Base-by-base conservation (phyloP, 495 filamentous ascomycete species). In the Cenococcum geophilum region DNA sequence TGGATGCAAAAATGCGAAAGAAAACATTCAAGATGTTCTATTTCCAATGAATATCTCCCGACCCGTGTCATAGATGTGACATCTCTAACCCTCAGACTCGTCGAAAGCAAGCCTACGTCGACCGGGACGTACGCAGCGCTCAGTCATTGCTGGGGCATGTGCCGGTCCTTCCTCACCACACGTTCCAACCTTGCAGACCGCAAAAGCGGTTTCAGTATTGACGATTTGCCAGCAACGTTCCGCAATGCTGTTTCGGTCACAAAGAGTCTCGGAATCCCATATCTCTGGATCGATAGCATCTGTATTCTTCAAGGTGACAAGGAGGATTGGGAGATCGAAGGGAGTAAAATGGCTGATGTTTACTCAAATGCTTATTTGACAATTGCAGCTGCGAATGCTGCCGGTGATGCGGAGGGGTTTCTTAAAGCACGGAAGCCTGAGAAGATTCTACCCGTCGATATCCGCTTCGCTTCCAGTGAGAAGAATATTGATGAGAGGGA, bases 111-210 rank as follows among this genome's bases (percentile, higher is more conserved):
- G 18, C 9, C 9, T 10, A 51, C 22, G 48, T 3, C 14, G 4
- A 16, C 3, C 48, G 4, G 21, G 48, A 21, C 21, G 22, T 55
- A 55, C 35, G 36, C 23, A 6, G 36, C 53, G 6, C 20, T 55
- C 3, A 55, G 53, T n/a, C 53, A 55, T 55, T 42, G 53, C n/a
- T 36, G 53, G 53, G 53, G 53, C 25, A 55, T 3, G 35, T 55
- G 53, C 18, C 4, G 27, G 36, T 4, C 53, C 3, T 42, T 55
- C 18, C 27, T 36, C 4, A 42, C 53, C 34, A 20, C 12, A 35
- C 37, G 25, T 4, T 4, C 53, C 5, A 36, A 55, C 35, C 53
- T 55, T 21, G 23, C 1, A 4, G 53, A 55, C 12, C 4, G 36
- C 1, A 55, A 42, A 35, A 2, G 27, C 5, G 27, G 53, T n/a